These are phyloP conservation scores for Plantago ovata DNA, from an alignment of 257 asterid species.

Conservation along the genomic window DNA sequence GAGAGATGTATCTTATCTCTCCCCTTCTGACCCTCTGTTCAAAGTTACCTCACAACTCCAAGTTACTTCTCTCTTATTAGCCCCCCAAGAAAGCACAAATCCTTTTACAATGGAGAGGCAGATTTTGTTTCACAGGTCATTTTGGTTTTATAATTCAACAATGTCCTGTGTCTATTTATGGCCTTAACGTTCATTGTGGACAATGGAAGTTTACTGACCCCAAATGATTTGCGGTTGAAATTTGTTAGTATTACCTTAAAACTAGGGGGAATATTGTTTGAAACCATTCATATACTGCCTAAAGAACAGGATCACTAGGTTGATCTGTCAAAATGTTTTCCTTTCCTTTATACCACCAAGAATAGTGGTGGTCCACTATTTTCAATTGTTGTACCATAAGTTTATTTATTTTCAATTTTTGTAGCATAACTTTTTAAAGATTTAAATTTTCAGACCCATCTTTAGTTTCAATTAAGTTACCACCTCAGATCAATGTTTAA, in stretches of 20 bases:
- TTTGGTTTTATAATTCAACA: not conserved
- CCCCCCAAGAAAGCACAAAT: not conserved
- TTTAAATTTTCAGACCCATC: no score
- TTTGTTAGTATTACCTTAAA: not conserved
- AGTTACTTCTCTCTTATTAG: not conserved
- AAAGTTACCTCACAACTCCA: not conserved
- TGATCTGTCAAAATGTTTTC: no score
- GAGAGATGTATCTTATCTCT: slow-evolving; percentile 30
- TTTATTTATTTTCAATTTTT: no score
- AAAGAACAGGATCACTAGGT: no score
- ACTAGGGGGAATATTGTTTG: not conserved
- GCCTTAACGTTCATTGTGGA: not conserved
- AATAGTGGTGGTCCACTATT: no score
- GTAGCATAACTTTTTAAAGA: no score
- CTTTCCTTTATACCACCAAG: no score
- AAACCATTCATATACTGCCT: not conserved
- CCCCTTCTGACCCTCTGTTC: slow-evolving; percentile 13
- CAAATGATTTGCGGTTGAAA: not conserved
- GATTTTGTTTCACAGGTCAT: not conserved
- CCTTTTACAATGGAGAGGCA: not conserved
- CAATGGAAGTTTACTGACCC: not conserved
- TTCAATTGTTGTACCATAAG: no score
- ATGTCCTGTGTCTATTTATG: not conserved
- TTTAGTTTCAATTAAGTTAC: no score
- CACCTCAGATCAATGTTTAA: no score